phyloP scores from a whole-genome alignment of 2,329 filamentous ascomycete genomes.

The Penicillium thymicola region DNA sequence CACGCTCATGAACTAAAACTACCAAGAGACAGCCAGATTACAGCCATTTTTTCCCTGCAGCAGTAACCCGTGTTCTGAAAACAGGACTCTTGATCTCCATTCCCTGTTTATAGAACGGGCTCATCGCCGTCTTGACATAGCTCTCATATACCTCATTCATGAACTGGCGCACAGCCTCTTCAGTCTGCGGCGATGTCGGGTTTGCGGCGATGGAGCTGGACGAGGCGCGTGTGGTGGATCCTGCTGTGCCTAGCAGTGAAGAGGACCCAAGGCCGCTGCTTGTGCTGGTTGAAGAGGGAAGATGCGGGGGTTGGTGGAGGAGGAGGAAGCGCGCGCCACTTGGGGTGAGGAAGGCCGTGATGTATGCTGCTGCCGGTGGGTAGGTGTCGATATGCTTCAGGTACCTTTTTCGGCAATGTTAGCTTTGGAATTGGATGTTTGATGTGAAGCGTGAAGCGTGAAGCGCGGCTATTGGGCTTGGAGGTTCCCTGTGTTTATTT shows the following conservation, averaged over 20 bases:
- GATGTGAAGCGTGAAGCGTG: not conserved
- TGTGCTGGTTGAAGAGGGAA: conserved; percentile 36
- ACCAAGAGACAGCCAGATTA: conserved; percentile 41
- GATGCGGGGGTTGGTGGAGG: conserved; percentile 71
- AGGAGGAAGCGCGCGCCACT: conserved; percentile 92
- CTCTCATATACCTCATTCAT: conserved; percentile 94
- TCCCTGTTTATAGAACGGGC: conserved; percentile 85
- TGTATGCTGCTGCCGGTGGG: conserved; percentile 77
- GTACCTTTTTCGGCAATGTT: conserved; percentile 60
- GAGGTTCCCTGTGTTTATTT: not conserved
- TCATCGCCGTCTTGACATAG: conserved; percentile 97
- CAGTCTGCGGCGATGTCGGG: conserved; percentile 82
- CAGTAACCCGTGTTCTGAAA: conserved; percentile 76
- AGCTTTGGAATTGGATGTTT: not conserved
- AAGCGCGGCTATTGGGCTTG: not conserved
- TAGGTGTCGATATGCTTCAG: conserved; percentile 96
- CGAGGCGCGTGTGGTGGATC: conserved; percentile 43
- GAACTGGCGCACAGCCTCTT: conserved; percentile 93
- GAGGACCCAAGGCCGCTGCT: conserved; percentile 25
- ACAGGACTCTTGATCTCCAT: conserved; percentile 82
- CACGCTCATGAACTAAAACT: conserved; percentile 19
- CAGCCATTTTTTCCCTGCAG: conserved; percentile 89
- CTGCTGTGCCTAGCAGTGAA: conserved; percentile 30
- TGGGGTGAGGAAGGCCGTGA: conserved; percentile 90
- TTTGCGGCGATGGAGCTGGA: conserved; percentile 76